Evolutionary conservation across 148 eudicot genomes (phyloP), one percentile per base, ranked within the genome.

Genomic region (Talinum fruticosum): DNA sequence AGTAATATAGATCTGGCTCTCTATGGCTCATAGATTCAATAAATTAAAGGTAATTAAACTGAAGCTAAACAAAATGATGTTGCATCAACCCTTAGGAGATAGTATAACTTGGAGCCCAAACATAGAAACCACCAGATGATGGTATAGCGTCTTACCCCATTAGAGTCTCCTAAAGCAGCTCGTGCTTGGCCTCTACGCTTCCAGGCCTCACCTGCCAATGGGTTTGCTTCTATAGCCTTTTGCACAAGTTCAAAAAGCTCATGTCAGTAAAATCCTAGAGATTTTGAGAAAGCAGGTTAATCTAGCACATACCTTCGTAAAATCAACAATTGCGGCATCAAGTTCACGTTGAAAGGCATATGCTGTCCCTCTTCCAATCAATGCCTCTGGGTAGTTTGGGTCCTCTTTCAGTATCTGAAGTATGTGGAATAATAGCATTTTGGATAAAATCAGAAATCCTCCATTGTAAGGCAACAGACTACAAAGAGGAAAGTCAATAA

Each of bases 351-450:
- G 91, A 68, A 95, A 95, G 82, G 99, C 99, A 87, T 90, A 91
- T 51, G 99, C 99, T 35, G 99, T 95, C 82, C 99, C 99, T 86
- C 99, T 87, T 87, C 99, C 99, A 78, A 95, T 95, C 66, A 95
- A 80, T 71, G 99, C 99, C 85, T 95, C 99, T 26, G 99, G 96
- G 80, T 95, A 95, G 77, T 91, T 85, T 71, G 97, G 89, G 66
- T 95, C 96, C 85, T 93, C 96, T 81, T 88, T 84, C 72, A 95
- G 86, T 59, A 95, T 91, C 99, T 95, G 91, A 73, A 79, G 47
- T 64, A 44, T 13, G 78, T 72, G 10, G 66, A 62, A 34, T 59
- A 36, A 59, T 53, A 57, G 16, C 26, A 28, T 3, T 71, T 71
- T 10, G 33, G 54, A 36, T 38, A 8, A 24, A 19, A 66, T 26